A percentile compares a stretch with the other conserved stretches of the same genome.
Evolutionary conservation across 2,329 filamentous ascomycete species (phyloP).

Genomic region (Cryphonectria parasitica): DNA sequence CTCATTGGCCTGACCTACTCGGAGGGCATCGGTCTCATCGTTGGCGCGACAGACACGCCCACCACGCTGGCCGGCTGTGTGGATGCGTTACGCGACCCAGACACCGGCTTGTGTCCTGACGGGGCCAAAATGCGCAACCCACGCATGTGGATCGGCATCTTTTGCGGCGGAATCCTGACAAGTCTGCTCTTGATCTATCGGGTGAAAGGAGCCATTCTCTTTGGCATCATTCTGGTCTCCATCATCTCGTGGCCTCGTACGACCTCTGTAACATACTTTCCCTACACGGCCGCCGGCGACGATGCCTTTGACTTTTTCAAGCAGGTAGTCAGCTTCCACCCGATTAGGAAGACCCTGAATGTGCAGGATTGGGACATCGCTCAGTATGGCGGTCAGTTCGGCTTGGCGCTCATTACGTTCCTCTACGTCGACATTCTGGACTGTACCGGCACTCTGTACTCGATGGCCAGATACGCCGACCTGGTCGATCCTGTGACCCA

Average conservation of each 20-base stretch:
- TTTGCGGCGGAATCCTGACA: conserved; percentile 81
- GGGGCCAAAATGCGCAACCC: conserved; percentile 79
- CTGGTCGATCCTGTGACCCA: conserved; percentile 81
- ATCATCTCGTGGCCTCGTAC: conserved; percentile 86
- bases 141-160: conserved; percentile 86
- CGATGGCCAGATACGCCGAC: conserved; percentile 84
- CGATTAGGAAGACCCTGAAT: conserved; percentile 69
- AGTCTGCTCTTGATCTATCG: conserved; percentile 82
- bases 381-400: conserved; percentile 74
- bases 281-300: conserved; percentile 70
- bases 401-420: conserved; percentile 83
- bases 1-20: conserved; percentile 78
- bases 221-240: conserved; percentile 80
- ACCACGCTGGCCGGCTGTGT: conserved; percentile 75
- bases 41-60: conserved; percentile 69
- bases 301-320: conserved; percentile 84
- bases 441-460: conserved; percentile 83
- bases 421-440: conserved; percentile 90
- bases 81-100: conserved; percentile 43
- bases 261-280: conserved; percentile 81
- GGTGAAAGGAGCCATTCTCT: conserved; percentile 84
- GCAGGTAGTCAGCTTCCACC: conserved; percentile 82
- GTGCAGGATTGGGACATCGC: conserved; percentile 76
- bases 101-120: conserved; percentile 62
- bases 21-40: conserved; percentile 80